Evolutionary conservation across 352 stramenopile genomes (phyloP), one percentile per base, ranked within the genome.

Genomic region (Pythium brassicae): DNA sequence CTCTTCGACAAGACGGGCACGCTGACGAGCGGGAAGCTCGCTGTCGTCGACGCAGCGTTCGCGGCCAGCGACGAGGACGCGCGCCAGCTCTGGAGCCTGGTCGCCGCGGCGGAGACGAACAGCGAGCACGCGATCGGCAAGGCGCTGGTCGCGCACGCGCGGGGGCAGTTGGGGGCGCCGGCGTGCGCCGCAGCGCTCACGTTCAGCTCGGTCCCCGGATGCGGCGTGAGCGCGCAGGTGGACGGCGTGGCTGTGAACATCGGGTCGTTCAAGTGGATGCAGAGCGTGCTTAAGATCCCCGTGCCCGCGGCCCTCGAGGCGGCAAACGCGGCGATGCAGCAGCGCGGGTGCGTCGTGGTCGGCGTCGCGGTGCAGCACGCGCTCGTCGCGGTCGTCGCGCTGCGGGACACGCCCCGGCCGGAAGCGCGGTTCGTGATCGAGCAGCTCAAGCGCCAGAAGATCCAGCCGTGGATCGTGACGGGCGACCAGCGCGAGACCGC

Each of bases 1-100:
- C 72, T 92, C 50, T 91, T 92, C 49, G 80, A 92, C 65, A 92
- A 92, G 65, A 92, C 83, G 1, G 83, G 83, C 6, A 92, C 83
- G 10, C 75, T 91, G 35, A 92, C 83, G 19, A 80, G 57, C 17
- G 81, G 78, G 4, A 72, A 76, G 7, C 65, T 89, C 47, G 62
- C 74, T 0, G 70, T 90, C 26, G 70, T 73, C 23, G 60, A 69
- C 5, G 43, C 71, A 11, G 25, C 40, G 10, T 19, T 59, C 32
- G 32, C 40, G 2, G n/a, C 23, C 11, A 22, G 14, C 22, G 56
- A 45, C 17, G n/a, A 40, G 22, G 45, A 34, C 11, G 43, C 26
- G 26, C 46, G 61, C 43, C 60, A 57, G 37, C 25, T 75, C 12
- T 90, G 78, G 80, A 70, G 63, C 27, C 70, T 61, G 35, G 57